A percentile compares a stretch with the other conserved stretches of the same genome.
phyloP scores from a whole-genome alignment of 805 yeast species.

The Deakozyma indianensis region DNA sequence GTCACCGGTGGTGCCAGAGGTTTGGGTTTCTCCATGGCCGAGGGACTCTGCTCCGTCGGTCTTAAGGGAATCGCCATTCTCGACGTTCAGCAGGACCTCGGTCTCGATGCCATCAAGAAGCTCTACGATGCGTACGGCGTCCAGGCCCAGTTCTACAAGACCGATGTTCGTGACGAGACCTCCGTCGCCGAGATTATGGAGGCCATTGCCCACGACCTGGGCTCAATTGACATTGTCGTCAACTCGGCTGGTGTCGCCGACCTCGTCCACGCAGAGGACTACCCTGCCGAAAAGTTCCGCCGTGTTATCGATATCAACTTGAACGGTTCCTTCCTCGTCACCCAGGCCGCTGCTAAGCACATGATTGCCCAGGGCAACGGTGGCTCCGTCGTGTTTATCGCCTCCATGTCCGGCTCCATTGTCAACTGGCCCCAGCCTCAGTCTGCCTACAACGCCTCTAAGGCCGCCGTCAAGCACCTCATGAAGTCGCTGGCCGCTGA shows the following conservation, averaged over 20 bases:
- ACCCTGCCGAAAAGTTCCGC: constrained; percentile 50
- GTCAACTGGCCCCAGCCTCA: constrained; percentile 67
- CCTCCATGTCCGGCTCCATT: constrained; percentile 58
- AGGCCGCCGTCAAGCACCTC: constrained; percentile 58
- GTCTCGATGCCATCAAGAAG: constrained; percentile 45
- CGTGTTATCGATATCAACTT: constrained; percentile 51
- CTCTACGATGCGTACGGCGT: constrained; percentile 37
- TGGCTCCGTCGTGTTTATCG: constrained; percentile 50
- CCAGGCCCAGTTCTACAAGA: constrained; percentile 47
- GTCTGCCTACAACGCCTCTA: constrained; percentile 55
- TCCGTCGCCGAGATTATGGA: constrained; percentile 37
- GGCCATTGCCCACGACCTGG: constrained; percentile 38
- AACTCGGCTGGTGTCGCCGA: constrained; percentile 59
- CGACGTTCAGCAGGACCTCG: constrained; percentile 48
- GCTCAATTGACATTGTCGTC: constrained; percentile 40
- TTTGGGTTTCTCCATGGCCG: constrained; percentile 44
- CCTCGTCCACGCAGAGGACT: constrained; percentile 54
- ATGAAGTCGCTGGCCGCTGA: constrained; percentile 54
- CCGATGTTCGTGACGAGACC: constrained; percentile 42
- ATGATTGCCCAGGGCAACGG: constrained; percentile 41
- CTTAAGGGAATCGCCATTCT: constrained; percentile 37
- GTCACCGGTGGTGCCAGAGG: constrained; percentile 62
- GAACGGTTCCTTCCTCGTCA: constrained; percentile 50
- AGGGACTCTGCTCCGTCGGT: constrained; percentile 42
- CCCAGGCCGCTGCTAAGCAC: constrained; percentile 53